Conservation (phyloP, 805 yeast species). For the Barnettozyma sp. region DNA sequence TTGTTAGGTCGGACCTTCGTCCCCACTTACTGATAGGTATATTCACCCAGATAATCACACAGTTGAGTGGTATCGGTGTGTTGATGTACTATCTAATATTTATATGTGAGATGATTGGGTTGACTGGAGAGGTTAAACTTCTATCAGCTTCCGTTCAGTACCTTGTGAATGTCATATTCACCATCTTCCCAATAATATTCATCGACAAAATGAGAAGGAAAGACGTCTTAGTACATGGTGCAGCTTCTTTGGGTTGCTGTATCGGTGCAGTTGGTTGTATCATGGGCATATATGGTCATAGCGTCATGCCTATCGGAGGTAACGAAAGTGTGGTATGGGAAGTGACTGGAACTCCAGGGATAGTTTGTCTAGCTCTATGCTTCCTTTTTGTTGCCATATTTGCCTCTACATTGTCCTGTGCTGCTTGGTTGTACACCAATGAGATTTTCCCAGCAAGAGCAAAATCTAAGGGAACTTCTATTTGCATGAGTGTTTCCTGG, state of each 20-base stretch:
- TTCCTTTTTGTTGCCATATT: slow-evolving; percentile 40
- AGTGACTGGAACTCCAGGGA: slow-evolving; percentile 34
- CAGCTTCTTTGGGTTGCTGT: slow-evolving; percentile 30
- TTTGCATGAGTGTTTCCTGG: slow-evolving; percentile 44
- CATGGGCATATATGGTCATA: slow-evolving; percentile 32
- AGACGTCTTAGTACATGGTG: slow-evolving; percentile 40
- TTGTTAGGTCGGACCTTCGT: slow-evolving; percentile 30
- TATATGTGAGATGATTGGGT: slow-evolving; percentile 43
- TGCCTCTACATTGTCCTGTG: slow-evolving; percentile 39
- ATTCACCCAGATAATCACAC: slow-evolving; percentile 35
- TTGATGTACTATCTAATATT: slow-evolving; percentile 38
- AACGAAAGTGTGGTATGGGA: slow-evolving; percentile 32
- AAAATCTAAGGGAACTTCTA: slow-evolving; percentile 40
- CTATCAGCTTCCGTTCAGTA: slow-evolving; percentile 35
- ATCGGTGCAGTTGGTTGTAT: slow-evolving; percentile 31
- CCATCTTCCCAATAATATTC: slow-evolving; percentile 37
- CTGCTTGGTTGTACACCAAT: slow-evolving; percentile 43
- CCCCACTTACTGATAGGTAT: slow-evolving; percentile 34
- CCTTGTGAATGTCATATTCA: slow-evolving; percentile 34
- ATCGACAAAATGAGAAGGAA: slow-evolving; percentile 41
- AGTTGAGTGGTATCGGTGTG: slow-evolving; percentile 38
- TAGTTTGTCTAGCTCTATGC: slow-evolving; percentile 37
- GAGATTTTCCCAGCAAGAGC: slow-evolving; percentile 42
- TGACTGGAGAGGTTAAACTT: slow-evolving; percentile 29
- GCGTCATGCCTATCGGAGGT: slow-evolving; percentile 26